Evolutionary conservation across 306 rosid species (phyloP).

Genomic region (Mucuna pruriens): DNA sequence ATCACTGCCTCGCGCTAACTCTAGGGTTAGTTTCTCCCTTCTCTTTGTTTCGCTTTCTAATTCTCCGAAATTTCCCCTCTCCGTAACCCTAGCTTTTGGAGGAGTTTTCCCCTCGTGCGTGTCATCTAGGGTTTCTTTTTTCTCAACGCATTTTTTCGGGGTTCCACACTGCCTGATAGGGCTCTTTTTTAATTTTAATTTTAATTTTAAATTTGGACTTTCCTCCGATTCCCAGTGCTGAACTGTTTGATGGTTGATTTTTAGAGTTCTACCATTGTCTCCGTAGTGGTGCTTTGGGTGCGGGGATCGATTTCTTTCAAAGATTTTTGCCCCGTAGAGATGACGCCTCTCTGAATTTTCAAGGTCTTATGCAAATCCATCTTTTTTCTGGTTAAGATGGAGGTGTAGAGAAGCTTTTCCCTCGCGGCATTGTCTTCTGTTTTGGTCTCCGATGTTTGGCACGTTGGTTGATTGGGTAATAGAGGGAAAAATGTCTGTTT

Average conservation of each 20-base stretch:
- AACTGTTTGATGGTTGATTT: slow-evolving; percentile 41
- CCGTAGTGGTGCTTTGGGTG: slow-evolving; percentile 18
- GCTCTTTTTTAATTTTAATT: slow-evolving; percentile 16
- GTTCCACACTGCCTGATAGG: slow-evolving; percentile 42
- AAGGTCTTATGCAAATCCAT: slow-evolving; percentile 57
- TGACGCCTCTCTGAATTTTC: slow-evolving; percentile 55
- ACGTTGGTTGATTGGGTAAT: slow-evolving; percentile 27
- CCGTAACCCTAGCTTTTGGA: slow-evolving; percentile 59
- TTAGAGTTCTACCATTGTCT: slow-evolving; percentile 34
- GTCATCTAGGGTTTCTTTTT: slow-evolving; percentile 63
- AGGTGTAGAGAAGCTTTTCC: slow-evolving; percentile 50
- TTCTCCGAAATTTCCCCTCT: slow-evolving; percentile 28
- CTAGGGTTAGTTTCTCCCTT: neutral
- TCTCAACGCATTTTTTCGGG: slow-evolving; percentile 23
- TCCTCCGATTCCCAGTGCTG: slow-evolving; percentile 17
- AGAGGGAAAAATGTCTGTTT: neutral
- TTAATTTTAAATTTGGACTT: neutral
- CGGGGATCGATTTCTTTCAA: slow-evolving; percentile 20
- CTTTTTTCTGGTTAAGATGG: slow-evolving; percentile 59
- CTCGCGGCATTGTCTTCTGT: slow-evolving; percentile 41
- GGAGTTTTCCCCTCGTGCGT: slow-evolving; percentile 21
- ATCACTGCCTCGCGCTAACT: slow-evolving; percentile 27
- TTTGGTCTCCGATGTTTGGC: slow-evolving; percentile 23
- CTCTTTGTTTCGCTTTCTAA: slow-evolving; percentile 15
- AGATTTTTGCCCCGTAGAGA: slow-evolving; percentile 28